Base-by-base conservation (phyloP, 805 yeast species). In the Candida germanica region DNA sequence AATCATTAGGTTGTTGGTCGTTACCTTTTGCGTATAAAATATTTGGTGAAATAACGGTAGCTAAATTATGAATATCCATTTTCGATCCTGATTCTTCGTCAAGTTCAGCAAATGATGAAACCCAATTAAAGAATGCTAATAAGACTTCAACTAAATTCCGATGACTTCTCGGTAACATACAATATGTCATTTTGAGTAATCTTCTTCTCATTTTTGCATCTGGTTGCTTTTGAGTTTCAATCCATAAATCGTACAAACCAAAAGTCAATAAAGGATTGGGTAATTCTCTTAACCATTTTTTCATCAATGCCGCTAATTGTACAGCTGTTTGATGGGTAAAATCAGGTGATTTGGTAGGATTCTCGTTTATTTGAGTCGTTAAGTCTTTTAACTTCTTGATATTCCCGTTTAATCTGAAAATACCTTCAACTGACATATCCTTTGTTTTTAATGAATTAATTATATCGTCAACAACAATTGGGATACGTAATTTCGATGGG, bases 341-440 rank as follows among this genome's bases (percentile, higher is more conserved):
- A 48, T 80, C 80, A 0, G 94, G 93, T 6, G 80, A 73, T 38
- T 69, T 75, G 15, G 78, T 73, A 1, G 96, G 95, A 47, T 75
- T 70, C 29, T 72, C 66, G 59, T 93, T 93, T 46, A 91, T 82
- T 31, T 68, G 73, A 36, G 79, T 87, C 0, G 87, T 75, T 39
- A 89, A 63, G 46, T 81, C 85, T 48, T 83, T 77, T 33, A 91
- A 66, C 29, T 85, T 74, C 49, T 88, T 79, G 53, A 93, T 89
- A 55, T 93, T 93, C 52, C 99, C 99, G 55, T 93, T 93, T 54
- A 89, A 83, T 51, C 99, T 77, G 73, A 93, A 93, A 4, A 93
- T 83, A 41, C 98, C 98, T 59, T 93, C 98, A 20, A 81, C 88
- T 3, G 97, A 86, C 83, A 91, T 78, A 60, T 93, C 98, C 70